Percentiles rank a stretch among this genome's conserved stretches.
These are phyloP conservation scores for Daldinia concentrica DNA, from an alignment of 495 filamentous ascomycete genomes.

Conservation along the genomic window DNA sequence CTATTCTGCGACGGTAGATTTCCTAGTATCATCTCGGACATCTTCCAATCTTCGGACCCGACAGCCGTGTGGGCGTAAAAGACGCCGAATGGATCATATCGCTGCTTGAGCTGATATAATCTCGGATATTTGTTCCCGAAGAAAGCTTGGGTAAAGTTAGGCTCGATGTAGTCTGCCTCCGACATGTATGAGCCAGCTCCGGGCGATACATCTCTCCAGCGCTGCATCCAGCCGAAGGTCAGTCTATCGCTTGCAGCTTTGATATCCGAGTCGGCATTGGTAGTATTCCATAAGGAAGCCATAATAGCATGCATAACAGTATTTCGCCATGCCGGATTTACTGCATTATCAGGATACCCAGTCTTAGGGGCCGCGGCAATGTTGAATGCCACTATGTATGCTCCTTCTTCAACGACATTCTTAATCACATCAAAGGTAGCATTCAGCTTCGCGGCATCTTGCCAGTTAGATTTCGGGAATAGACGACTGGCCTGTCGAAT, in stretches of 20 bases:
- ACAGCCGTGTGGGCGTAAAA: conserved; percentile 64
- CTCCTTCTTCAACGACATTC: conserved; percentile 53
- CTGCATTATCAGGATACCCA: conserved; percentile 48
- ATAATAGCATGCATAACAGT: conserved; percentile 56
- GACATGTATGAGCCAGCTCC: conserved; percentile 54
- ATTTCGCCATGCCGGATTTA: conserved; percentile 55
- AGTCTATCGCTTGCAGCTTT: conserved; percentile 56
- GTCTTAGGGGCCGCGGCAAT: conserved; percentile 48
- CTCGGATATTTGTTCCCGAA: conserved; percentile 58
- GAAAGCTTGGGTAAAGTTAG: conserved; percentile 67
- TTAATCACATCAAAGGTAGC: conserved; percentile 51
- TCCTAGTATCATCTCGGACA: conserved; percentile 45
- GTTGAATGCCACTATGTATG: conserved; percentile 60
- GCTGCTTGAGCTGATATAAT: conserved; percentile 58
- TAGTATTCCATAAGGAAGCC: conserved; percentile 49
- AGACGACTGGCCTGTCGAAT: conserved; percentile 55
- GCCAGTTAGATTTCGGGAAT: conserved; percentile 55
- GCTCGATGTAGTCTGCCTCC: conserved; percentile 64
- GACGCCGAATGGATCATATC: conserved; percentile 58
- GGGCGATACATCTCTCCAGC: conserved; percentile 52
- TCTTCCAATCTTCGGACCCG: conserved; percentile 58
- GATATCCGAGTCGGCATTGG: conserved; percentile 48
- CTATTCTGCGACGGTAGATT: conserved; percentile 43
- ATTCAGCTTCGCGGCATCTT: conserved; percentile 47
- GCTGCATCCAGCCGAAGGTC: conserved; percentile 58